Evolutionary conservation across 2,329 filamentous ascomycete genomes (phyloP).

Genomic region (Hymenoscyphus salicellus): DNA sequence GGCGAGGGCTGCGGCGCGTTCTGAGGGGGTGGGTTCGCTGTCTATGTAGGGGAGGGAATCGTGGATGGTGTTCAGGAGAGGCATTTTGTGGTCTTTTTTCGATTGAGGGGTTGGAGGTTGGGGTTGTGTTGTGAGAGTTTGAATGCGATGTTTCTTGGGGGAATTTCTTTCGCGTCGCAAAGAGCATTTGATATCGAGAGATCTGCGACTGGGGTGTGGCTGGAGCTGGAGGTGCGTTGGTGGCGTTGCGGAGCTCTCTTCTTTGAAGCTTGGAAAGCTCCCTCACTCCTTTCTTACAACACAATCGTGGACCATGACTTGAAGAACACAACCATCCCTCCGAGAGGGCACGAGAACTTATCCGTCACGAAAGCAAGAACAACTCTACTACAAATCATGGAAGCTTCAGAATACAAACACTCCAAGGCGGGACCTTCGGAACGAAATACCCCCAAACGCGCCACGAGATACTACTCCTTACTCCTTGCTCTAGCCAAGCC

Average conservation of each 20-base stretch:
- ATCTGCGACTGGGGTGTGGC: conserved; percentile 7
- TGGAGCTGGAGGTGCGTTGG: conserved; percentile 2
- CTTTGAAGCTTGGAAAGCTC: background rate
- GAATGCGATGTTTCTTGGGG: background rate
- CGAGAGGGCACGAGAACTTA: background rate
- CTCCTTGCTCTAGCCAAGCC: background rate
- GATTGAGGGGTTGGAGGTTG: conserved; percentile 4
- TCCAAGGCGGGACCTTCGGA: conserved; percentile 30
- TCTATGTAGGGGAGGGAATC: conserved; percentile 62
- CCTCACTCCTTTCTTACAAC: background rate
- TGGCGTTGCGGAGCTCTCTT: background rate
- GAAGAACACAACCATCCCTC: background rate
- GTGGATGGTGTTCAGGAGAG: conserved; percentile 30
- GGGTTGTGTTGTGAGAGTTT: background rate
- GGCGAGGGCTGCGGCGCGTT: conserved; percentile 63
- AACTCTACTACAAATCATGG: background rate
- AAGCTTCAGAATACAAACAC: background rate
- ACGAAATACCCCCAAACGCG: conserved; percentile 5
- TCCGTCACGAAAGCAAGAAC: background rate
- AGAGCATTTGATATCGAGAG: background rate
- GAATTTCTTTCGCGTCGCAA: background rate
- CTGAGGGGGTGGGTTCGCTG: conserved; percentile 59
- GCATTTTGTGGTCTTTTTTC: conserved; percentile 24
- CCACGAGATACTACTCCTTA: background rate
- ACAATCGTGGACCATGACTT: background rate